Base-by-base conservation (phyloP, 2,329 filamentous ascomycete species). In the Ophiostoma sp. region DNA sequence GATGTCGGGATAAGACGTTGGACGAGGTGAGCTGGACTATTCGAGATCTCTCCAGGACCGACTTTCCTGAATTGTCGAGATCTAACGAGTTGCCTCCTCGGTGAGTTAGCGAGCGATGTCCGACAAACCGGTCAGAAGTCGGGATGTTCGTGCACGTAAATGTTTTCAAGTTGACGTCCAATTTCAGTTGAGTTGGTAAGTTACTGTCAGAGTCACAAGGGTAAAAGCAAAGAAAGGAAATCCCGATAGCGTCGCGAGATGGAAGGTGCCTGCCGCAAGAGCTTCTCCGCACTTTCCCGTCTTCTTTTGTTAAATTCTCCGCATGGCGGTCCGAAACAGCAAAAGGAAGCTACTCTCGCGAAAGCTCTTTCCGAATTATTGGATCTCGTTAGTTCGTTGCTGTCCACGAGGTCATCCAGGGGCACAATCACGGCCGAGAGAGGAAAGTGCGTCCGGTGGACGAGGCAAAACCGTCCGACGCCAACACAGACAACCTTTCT, bases 231-330 rank as follows among this genome's bases (percentile, higher is more conserved):
- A 33, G 31, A 19, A 3, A 17, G n/a, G 36, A 45, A 42, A 64
- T n/a, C 12, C 8, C 8, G n/a, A 2, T 28, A 36, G 28, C 28
- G 31, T 31, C 52, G n/a, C 52, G 22, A 17, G 3, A 25, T 31
- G 4, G 11, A 25, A 25, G 5, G 52, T 25, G 33, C 57, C 57
- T 31, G 55, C n/a, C 28, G 39, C 28, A 55, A 3, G n/a, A 69
- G 45, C 66, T 59, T 70, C 69, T 70, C 69, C 69, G 50, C 52
- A 61, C 33, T 39, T 42, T 8, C 59, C 57, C 3, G 7, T 61
- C 36, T 0, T 1, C 25, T 33, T 8, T 12, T 11, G 12, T 25
- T 15, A 12, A 12, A 17, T 70, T 70, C 69, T 45, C 52, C 69
- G 48, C 50, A 66, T 28, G n/a, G n/a, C n/a, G n/a, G n/a, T n/a